Base-by-base conservation (phyloP, 352 stramenopile species). In the Phytophthora uliginosa region DNA sequence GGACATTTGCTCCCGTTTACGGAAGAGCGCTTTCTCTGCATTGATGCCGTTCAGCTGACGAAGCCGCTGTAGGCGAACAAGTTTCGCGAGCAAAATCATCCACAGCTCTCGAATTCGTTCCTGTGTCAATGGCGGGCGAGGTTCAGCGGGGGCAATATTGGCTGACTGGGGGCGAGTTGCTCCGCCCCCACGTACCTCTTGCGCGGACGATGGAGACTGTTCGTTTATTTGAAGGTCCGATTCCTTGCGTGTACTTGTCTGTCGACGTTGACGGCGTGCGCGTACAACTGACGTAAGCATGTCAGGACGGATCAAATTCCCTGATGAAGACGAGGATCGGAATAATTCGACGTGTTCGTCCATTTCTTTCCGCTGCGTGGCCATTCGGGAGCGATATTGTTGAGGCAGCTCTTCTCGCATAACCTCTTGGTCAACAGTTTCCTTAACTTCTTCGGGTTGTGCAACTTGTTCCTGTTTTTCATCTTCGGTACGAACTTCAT, bases 1-100 rank as follows among this genome's bases (percentile, higher is more conserved):
- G 4, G 86, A 92, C 10, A 88, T 78, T 60, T 90, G 86, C 34
- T 90, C 71, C 48, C 80, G 84, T 28, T 52, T 52, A 12, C 80
- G 83, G 65, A 91, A 91, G 0, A 92, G 63, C 8, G 79, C 73
- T 61, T 77, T 78, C 31, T 92, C 84, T 13, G 80, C 68, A 28
- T 75, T 89, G 10, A 80, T 59, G 26, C 82, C 84, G 22, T 84
- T 85, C 50, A 92, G 73, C 36, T 81, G 76, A 31, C 89, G 81
- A 22, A 93, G 63, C 1, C 86, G 82, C 54, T 80, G 68, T 53
- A 93, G 47, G 48, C 89, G 84, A 22, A 93, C 68, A 31, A 92
- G 79, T 22, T 82, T 86, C 17, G 50, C 50, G 20, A 93, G 85
- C 33, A 92, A 76, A 7, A 73, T 74, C 2, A 71, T 60, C 86